These are phyloP conservation scores for Neofusicoccum cordaticola DNA, from an alignment of 2,329 filamentous ascomycete genomes.

Conservation along the genomic window DNA sequence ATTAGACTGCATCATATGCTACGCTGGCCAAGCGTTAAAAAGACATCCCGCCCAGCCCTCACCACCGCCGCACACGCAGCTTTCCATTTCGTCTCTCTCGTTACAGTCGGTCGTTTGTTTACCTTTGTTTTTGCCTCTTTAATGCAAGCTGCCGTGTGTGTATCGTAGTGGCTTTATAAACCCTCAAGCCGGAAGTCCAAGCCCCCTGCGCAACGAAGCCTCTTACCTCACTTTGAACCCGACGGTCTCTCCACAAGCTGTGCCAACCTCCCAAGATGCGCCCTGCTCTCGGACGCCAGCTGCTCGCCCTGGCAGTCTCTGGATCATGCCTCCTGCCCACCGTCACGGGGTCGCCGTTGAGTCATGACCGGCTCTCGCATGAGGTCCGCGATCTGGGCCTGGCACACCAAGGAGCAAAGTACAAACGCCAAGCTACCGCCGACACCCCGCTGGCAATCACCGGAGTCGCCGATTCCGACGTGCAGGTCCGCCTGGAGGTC, in stretches of 20 bases:
- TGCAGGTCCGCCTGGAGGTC: conserved; percentile 61
- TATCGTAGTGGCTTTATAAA: not conserved
- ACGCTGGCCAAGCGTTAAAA: conserved; percentile 14
- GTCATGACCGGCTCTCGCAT: not conserved
- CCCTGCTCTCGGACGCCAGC: not conserved
- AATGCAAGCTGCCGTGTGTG: not conserved
- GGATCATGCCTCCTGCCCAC: not conserved
- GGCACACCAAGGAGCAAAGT: not conserved
- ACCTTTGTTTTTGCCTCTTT: not conserved
- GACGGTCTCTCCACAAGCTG: not conserved
- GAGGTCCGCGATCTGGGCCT: not conserved
- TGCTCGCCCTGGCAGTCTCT: conserved; percentile 12
- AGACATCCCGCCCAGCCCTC: not conserved
- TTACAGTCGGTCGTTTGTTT: conserved; percentile 5
- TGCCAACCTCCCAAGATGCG: not conserved
- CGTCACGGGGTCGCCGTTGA: not conserved
- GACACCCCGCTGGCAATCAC: conserved; percentile 21
- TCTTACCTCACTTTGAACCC: not conserved
- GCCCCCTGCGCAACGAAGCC: not conserved
- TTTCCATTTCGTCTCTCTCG: conserved; percentile 1
- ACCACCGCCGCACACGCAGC: not conserved
- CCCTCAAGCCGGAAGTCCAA: not conserved
- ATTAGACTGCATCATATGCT: conserved; percentile 11
- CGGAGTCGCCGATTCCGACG: conserved; percentile 22
- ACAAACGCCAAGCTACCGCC: not conserved